Evolutionary conservation across 352 stramenopile species (phyloP), one percentile per base, ranked within the genome.

Genomic region (Phytophthora pisi): DNA sequence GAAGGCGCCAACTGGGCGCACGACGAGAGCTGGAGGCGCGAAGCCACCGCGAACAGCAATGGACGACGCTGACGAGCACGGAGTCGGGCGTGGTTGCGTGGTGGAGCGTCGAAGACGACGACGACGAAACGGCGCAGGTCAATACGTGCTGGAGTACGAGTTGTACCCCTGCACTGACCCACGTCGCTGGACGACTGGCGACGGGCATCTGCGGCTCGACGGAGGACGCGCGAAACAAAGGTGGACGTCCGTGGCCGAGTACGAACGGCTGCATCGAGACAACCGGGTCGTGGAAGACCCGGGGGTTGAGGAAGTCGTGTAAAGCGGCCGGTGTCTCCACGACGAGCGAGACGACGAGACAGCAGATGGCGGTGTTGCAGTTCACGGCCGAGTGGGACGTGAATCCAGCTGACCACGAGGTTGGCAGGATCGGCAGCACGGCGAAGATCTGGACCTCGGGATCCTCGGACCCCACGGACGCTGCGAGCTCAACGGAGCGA

Each of bases 311-410:
- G n/a, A n/a, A n/a, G n/a, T n/a, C n/a, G n/a, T 51, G 45, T 51
- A 51, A 51, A n/a, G 45, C 30, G 20, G 18, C 26, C n/a, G 20
- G 45, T 18, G 45, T 26, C 45, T 51, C 45, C 45, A 26, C 45
- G 45, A 8, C 16, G 45, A 51, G 26, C 45, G 18, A 16, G 20
- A 26, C 45, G 38, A 15, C 38, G 15, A 20, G 15, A 45, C 38
- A 15, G 16, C 38, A 20, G 38, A 45, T 20, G 38, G 15, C 38
- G 38, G 38, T 45, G 38, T 51, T 51, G 20, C n/a, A 51, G 20
- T 51, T 26, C 45, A 28, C 45, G 45, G 45, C 18, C 16, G 45
- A 51, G 45, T 51, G 45, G 18, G 16, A 51, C 45, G 18, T 51
- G 7, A 28, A 51, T 24, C 45, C 45, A 51, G 18, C 45, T 8